Base-by-base conservation (phyloP, 164 flowering plant species). In the Tetrastigma voinierianum region DNA sequence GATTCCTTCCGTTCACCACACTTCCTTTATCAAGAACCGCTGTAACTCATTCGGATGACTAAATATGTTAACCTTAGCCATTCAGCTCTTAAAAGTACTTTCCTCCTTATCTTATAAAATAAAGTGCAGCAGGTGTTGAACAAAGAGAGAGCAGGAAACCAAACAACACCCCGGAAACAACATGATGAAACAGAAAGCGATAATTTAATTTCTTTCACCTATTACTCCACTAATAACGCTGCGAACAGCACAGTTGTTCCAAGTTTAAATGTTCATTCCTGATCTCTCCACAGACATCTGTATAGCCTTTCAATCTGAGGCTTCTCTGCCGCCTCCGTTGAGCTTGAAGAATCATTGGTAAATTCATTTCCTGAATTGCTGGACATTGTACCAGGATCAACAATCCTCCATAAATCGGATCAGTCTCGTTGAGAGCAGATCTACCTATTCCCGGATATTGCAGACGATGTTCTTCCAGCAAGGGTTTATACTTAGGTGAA, bases 181-280 rank as follows among this genome's bases (percentile, higher is more conserved):
- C 40, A 19, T 21, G 43, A n/a, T 32, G n/a, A 21, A 52, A 64
- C 7, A 1, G 18, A 57, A 47, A 49, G 51, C 17, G 19, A 25
- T 40, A 13, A 16, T 5, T 64, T 43, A 15, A n/a, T 17, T 23
- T n/a, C n/a, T n/a, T 58, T 43, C 74, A 88, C 98, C 98, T 93
- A 94, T 86, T 64, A 91, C 86, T 57, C 98, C 98, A 56, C 97
- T 91, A 21, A 80, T 80, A 10, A 81, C 95, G 62, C 97, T 88
- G 10, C 97, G 97, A 57, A 94, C 89, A 55, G 83, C 90, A 64
- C 96, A 91, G 67, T 94, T 91, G 79, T 94, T 86, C 96, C 96
- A 91, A 18, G 90, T 88, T n/a, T n/a, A n/a, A n/a, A 49, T 94
- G 97, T 76, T 94, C 97, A 67, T 93, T 97, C 0, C 87, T 85